Conservation (phyloP, 805 yeast species). For the Candida tallmaniae region DNA sequence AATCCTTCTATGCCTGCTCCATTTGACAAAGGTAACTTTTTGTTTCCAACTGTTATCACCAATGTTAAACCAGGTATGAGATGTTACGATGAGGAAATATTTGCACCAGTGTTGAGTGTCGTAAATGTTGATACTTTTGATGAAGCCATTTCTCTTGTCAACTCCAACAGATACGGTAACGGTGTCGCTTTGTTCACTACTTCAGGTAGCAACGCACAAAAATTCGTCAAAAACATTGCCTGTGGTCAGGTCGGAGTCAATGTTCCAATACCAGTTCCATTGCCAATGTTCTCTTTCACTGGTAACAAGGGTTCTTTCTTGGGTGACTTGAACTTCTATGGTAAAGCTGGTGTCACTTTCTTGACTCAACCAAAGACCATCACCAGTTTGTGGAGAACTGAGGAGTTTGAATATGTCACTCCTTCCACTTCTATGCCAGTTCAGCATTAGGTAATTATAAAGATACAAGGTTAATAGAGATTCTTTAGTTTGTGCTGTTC, state of each 20-base stretch:
- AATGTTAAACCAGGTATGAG: conserved; percentile 64
- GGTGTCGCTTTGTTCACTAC: conserved; percentile 69
- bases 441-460: conserved; percentile 45
- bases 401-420: conserved; percentile 41
- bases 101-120: conserved; percentile 69
- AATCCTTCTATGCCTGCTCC: conserved; percentile 29
- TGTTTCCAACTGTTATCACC: conserved; percentile 65
- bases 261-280: conserved; percentile 77
- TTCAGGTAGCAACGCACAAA: conserved; percentile 66
- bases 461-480: too few species aligned
- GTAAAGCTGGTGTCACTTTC: conserved; percentile 69
- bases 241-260: conserved; percentile 77
- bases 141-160: conserved; percentile 62
- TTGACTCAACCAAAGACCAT: conserved; percentile 74
- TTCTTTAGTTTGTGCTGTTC: too few species aligned
- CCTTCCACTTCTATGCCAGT: conserved; percentile 69
- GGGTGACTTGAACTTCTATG: conserved; percentile 77
- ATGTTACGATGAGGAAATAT: conserved; percentile 70
- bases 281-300: conserved; percentile 78
- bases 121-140: conserved; percentile 61
- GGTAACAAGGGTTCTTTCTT: conserved; percentile 72
- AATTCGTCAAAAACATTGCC: conserved; percentile 62
- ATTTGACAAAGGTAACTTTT: conserved; percentile 55
- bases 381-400: conserved; percentile 62
- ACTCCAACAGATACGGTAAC: conserved; percentile 59